A percentile compares a stretch with the other conserved stretches of the same genome.
Evolutionary conservation across 2,329 filamentous ascomycete genomes (phyloP).

Genomic region (Pyricularia grisea): DNA sequence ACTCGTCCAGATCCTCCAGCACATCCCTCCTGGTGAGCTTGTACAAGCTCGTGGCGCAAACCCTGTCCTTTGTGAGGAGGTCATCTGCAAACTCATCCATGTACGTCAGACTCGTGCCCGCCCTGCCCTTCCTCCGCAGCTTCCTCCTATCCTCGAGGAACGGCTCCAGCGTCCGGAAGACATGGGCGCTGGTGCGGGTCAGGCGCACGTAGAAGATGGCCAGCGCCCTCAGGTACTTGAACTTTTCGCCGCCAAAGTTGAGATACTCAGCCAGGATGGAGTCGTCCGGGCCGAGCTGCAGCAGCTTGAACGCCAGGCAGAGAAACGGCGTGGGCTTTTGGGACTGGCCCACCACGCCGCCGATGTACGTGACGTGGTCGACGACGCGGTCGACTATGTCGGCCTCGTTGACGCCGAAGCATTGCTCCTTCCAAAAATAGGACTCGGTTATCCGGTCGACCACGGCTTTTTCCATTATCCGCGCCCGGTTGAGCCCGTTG

Average conservation of each 20-base stretch:
- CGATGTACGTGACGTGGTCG: conserved; percentile 71
- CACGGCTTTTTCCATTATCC: conserved; percentile 90
- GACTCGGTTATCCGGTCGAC: conserved; percentile 91
- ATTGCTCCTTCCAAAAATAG: conserved; percentile 98
- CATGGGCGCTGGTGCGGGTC: conserved; percentile 71
- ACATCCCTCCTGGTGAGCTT: conserved; percentile 77
- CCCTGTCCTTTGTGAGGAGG: conserved; percentile 74
- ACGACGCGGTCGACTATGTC: conserved; percentile 83
- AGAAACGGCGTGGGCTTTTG: conserved; percentile 90
- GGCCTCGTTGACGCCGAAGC: conserved; percentile 84
- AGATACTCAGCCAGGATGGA: conserved; percentile 76
- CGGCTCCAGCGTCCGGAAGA: conserved; percentile 74
- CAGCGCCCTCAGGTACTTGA: conserved; percentile 82
- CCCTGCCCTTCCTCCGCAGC: conserved; percentile 64
- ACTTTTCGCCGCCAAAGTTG: conserved; percentile 61
- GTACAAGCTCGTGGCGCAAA: conserved; percentile 87
- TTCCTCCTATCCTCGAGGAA: conserved; percentile 77
- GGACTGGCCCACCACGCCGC: conserved; percentile 74
- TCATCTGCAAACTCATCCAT: conserved; percentile 95
- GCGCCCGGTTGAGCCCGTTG: conserved; percentile 87
- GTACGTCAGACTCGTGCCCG: conserved; percentile 66
- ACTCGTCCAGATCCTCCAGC: conserved; percentile 77
- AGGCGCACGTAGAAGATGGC: conserved; percentile 90
- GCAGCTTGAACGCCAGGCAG: conserved; percentile 87
- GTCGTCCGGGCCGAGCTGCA: conserved; percentile 76